A percentile compares a stretch with the other conserved stretches of the same genome.
phyloP scores from a whole-genome alignment of 2,329 filamentous ascomycete genomes.

The Neofusicoccum parvum region DNA sequence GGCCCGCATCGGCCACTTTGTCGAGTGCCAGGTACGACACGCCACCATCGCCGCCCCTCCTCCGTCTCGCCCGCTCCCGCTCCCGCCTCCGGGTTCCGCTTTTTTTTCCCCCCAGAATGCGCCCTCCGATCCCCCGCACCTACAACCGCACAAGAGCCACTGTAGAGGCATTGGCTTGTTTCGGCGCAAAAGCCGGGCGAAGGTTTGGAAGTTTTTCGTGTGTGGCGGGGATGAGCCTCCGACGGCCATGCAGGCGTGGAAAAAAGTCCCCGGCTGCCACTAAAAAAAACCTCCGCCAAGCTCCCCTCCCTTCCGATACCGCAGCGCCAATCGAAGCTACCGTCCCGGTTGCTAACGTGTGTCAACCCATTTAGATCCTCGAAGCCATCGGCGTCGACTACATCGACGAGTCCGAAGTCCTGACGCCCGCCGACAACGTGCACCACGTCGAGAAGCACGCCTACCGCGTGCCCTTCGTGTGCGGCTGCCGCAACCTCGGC shows the following conservation, averaged over 20 bases:
- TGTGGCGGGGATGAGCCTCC: background rate
- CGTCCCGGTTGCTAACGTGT: background rate
- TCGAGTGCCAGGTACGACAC: slow-evolving; percentile 77
- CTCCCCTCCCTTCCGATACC: background rate
- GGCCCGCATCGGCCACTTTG: slow-evolving; percentile 94
- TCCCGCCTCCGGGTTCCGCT: background rate
- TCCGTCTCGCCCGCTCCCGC: background rate
- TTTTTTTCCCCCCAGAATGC: background rate
- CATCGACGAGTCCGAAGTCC: slow-evolving; percentile 96
- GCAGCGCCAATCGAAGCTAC: background rate
- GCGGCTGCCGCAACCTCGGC: slow-evolving; percentile 90
- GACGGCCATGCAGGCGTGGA: background rate
- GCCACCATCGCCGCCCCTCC: background rate
- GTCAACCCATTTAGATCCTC: slow-evolving; percentile 67
- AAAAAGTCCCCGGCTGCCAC: background rate
- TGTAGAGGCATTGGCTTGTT: background rate
- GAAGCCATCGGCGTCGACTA: slow-evolving; percentile 95
- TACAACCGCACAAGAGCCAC: background rate
- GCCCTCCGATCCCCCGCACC: background rate
- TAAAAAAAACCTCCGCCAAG: background rate
- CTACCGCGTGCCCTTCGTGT: slow-evolving; percentile 89
- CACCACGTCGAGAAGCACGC: slow-evolving; percentile 88
- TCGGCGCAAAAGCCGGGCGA: background rate
- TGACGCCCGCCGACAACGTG: slow-evolving; percentile 88
- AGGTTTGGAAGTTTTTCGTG: background rate